These are phyloP conservation scores for Citrus unshiu DNA, from an alignment of 345 rosid genomes.

Conservation along the genomic window DNA sequence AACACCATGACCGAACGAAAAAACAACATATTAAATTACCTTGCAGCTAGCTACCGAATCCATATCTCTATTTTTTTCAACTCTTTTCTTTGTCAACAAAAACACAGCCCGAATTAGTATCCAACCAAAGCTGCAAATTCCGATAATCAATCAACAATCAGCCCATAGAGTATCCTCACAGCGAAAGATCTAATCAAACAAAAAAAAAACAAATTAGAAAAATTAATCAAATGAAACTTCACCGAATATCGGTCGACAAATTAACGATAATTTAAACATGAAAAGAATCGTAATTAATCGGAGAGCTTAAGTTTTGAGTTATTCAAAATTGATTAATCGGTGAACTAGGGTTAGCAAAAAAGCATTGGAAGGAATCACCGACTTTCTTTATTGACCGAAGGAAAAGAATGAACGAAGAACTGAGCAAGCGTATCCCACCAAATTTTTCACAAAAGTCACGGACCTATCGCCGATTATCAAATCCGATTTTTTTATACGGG, in stretches of 20 bases:
- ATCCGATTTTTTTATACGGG: conserved; percentile 43
- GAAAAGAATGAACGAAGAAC: neutral
- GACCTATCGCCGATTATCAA: conserved; percentile 75
- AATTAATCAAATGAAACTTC: conserved; percentile 13
- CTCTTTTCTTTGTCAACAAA: neutral
- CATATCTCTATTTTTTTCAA: conserved; percentile 34
- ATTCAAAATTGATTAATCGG: conserved; percentile 9
- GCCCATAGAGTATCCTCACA: conserved; percentile 25
- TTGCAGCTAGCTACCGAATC: conserved; percentile 77
- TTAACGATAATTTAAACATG: neutral
- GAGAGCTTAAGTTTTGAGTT: conserved; percentile 14
- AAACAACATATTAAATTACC: conserved; percentile 34
- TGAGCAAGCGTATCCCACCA: neutral
- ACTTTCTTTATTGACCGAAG: conserved; percentile 32
- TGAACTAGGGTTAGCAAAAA: conserved; percentile 38
- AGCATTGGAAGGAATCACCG: conserved; percentile 22
- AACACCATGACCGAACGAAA: neutral
- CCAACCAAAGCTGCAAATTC: conserved; percentile 18
- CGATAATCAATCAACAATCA: conserved; percentile 23
- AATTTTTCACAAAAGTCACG: conserved; percentile 35
- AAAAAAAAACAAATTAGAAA: neutral
- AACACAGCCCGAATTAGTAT: conserved; percentile 22
- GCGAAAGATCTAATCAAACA: conserved; percentile 40
- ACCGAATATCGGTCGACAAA: neutral
- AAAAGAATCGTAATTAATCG: neutral